Percentiles rank a stretch among this genome's conserved stretches.
These are phyloP conservation scores for Balamuthia mandrillaris DNA, from an alignment of 208 protist genomes.

Conservation along the genomic window DNA sequence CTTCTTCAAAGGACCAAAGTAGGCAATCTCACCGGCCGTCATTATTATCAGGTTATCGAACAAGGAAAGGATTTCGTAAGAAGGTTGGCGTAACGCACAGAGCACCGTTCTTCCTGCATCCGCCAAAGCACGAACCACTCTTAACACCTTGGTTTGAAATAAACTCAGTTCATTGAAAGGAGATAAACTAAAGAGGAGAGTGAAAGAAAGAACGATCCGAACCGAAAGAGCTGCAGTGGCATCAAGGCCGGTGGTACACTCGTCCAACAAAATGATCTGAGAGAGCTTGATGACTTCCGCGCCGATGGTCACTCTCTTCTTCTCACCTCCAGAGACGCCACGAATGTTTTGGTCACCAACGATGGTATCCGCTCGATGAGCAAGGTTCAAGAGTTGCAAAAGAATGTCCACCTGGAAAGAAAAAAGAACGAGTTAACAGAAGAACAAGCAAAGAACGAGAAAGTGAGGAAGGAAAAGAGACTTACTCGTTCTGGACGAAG, in stretches of 20 bases:
- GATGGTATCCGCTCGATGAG: constrained; percentile 34
- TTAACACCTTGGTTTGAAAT: background rate
- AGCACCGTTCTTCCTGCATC: constrained; percentile 38
- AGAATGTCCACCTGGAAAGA: background rate
- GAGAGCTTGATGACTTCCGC: constrained; percentile 61
- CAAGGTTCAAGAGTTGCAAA: constrained; percentile 45
- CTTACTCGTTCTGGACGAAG: too few species aligned
- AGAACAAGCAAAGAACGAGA: too few species aligned
- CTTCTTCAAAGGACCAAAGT: background rate
- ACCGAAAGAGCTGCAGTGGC: constrained; percentile 36
- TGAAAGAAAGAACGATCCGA: background rate
- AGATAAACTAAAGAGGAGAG: background rate
- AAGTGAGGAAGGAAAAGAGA: too few species aligned
- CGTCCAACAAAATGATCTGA: constrained; percentile 63
- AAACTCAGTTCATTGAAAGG: background rate
- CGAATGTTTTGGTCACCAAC: constrained; percentile 54
- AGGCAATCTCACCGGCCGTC: constrained; percentile 24
- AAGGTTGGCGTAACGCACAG: constrained; percentile 45
- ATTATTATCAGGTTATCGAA: constrained; percentile 54
- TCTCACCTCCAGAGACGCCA: constrained; percentile 73
- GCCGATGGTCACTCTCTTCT: constrained; percentile 68
- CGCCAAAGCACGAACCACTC: background rate
- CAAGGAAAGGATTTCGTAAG: constrained; percentile 34
- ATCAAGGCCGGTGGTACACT: constrained; percentile 80
- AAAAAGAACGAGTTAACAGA: too few species aligned